phyloP scores from a whole-genome alignment of 2,329 filamentous ascomycete species.

The Aaosphaeria arxii region DNA sequence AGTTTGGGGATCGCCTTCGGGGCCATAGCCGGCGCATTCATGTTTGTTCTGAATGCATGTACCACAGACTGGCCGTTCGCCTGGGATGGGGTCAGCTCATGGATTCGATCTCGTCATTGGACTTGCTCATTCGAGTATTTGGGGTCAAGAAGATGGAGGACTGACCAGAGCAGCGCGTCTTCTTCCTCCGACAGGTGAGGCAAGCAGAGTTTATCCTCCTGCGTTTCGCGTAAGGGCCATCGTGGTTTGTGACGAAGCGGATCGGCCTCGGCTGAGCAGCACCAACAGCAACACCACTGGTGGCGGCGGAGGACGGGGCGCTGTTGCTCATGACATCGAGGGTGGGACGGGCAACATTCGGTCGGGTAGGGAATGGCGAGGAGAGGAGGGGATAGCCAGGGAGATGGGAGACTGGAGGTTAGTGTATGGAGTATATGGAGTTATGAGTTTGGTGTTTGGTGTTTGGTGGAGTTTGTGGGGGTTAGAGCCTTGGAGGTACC shows the following conservation, averaged over 20 bases:
- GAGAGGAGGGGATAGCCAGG: constrained; percentile 5
- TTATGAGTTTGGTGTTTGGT: no score
- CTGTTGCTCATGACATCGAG: constrained; percentile 33
- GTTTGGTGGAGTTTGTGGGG: no score
- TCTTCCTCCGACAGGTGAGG: constrained; percentile 48
- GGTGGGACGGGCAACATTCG: background rate
- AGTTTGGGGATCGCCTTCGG: constrained; percentile 21
- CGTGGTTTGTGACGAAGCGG: constrained; percentile 42
- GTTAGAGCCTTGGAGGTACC: no score
- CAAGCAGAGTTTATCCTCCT: constrained; percentile 43
- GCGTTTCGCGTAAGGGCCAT: constrained; percentile 41
- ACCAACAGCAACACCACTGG: constrained; percentile 12
- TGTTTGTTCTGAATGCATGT: constrained; percentile 49
- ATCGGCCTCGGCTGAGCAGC: constrained; percentile 35
- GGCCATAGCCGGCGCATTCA: constrained; percentile 47
- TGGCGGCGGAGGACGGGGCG: constrained; percentile 22
- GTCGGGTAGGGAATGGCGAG: constrained; percentile 6
- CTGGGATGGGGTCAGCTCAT: constrained; percentile 8
- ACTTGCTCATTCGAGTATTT: background rate
- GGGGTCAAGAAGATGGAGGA: constrained; percentile 7
- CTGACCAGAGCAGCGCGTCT: constrained; percentile 48
- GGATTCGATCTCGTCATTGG: background rate
- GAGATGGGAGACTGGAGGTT: background rate
- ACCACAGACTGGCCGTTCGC: constrained; percentile 42
- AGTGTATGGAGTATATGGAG: background rate